A percentile compares a stretch with the other conserved stretches of the same genome.
phyloP scores from a whole-genome alignment of 352 stramenopile genomes.

The Pythium scleroteichum region DNA sequence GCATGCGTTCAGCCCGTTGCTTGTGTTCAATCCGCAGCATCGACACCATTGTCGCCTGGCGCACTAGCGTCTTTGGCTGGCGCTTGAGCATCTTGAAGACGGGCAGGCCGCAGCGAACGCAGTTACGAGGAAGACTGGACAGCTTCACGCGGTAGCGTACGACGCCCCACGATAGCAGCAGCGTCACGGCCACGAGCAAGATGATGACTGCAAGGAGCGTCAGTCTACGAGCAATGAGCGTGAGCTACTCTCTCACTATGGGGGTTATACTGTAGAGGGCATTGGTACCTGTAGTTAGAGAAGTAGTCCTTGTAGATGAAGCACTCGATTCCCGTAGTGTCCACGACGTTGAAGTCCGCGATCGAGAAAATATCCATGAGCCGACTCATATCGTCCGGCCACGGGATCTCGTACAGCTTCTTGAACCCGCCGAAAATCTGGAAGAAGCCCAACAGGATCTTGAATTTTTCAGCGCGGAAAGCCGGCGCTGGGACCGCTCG shows the following conservation, averaged over 20 bases:
- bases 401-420: constrained; percentile 71
- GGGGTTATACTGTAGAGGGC: too few species aligned
- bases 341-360: constrained; percentile 67
- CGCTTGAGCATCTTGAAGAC: constrained; percentile 49
- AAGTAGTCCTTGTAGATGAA: constrained; percentile 70
- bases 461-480: constrained; percentile 71
- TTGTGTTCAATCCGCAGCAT: constrained; percentile 48
- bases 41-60: constrained; percentile 39
- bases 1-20: constrained; percentile 14
- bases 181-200: constrained; percentile 33
- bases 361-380: constrained; percentile 74
- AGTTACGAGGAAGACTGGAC: constrained; percentile 54
- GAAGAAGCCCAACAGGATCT: constrained; percentile 79
- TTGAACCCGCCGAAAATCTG: constrained; percentile 78
- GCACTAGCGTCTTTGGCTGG: constrained; percentile 31
- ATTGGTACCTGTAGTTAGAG: constrained; percentile 42
- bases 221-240: constrained; percentile 28
- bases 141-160: constrained; percentile 60
- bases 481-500: constrained; percentile 22
- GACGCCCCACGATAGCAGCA: constrained; percentile 53
- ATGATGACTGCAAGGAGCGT: constrained; percentile 44
- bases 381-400: constrained; percentile 52
- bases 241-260: too few species aligned
- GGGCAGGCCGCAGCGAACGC: constrained; percentile 54
- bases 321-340: constrained; percentile 66